These are phyloP conservation scores for Eudorina sp. DNA, from an alignment of 139 green algal genomes.

Conservation along the genomic window DNA sequence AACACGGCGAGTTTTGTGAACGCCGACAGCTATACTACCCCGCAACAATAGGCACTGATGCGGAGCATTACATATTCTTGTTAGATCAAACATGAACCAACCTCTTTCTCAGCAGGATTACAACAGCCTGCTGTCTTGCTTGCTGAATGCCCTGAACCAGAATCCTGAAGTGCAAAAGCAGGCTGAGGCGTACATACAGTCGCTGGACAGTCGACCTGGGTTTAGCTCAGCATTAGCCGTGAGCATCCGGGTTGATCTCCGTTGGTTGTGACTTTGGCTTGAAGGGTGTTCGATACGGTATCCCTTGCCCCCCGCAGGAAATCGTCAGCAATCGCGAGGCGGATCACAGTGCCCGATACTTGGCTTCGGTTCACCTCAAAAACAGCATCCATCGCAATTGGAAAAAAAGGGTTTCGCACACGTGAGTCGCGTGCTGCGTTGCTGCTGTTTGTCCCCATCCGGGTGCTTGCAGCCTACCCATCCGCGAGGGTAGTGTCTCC, in stretches of 20 bases:
- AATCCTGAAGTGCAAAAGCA: constrained; percentile 75
- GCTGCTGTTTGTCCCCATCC: too few species aligned
- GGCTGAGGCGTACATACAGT: constrained; percentile 75
- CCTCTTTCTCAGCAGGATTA: constrained; percentile 57
- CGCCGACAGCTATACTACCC: too few species aligned
- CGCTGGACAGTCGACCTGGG: constrained; percentile 73
- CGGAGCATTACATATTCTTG: too few species aligned
- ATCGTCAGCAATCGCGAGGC: constrained; percentile 77
- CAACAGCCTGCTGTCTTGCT: constrained; percentile 58
- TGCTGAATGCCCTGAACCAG: constrained; percentile 75
- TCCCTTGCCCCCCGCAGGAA: constrained; percentile 78
- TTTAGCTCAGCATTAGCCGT: constrained; percentile 92
- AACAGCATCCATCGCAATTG: constrained; percentile 90
- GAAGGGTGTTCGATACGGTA: too few species aligned
- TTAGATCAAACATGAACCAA: constrained; percentile 27
- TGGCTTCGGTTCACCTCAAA: constrained; percentile 92
- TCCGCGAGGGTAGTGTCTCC: too few species aligned
- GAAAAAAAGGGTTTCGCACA: constrained; percentile 56
- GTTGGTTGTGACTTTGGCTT: too few species aligned
- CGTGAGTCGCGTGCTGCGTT: constrained; percentile 7
- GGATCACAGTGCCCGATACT: constrained; percentile 85
- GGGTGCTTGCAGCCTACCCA: too few species aligned
- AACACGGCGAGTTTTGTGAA: too few species aligned
- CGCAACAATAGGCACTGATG: too few species aligned
- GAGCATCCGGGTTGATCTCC: neutral